Evolutionary conservation across 208 protist species (phyloP), one percentile per base, ranked within the genome.

Genomic region (Trypanosoma mega): DNA sequence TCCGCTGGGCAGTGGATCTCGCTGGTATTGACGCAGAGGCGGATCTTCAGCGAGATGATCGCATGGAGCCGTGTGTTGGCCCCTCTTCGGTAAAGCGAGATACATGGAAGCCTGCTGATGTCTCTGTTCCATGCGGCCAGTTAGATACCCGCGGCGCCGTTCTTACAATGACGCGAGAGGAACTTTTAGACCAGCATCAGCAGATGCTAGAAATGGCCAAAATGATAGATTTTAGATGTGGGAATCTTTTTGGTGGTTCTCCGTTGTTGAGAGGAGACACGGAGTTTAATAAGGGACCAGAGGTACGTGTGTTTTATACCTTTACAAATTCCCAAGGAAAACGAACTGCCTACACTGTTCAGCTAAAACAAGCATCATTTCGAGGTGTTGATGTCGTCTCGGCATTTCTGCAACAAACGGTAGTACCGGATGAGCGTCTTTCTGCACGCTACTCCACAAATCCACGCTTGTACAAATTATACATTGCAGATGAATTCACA

Each of bases 401-500:
- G 9, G 75, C 74, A 7, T 90, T 90, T 63, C 50, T 95, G 45
- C 72, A 86, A 68, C 70, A 91, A 63, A 48, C 62, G 5, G 68
- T 93, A n/a, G 63, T 68, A 2, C 24, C 72, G 0, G 83, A 92
- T 47, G 77, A 85, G 53, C 36, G 61, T 14, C 68, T 87, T 26
- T 72, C 76, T 47, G 67, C 80, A 48, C 65, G 73, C 1, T 95
- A 77, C 63, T 85, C 82, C 27, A 80, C 68, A 49, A 95, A 92
- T 34, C 71, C 79, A 27, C 82, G 85, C 0, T 63, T 84, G 36
- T 95, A 95, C 63, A 90, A 89, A 60, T 57, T 95, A 9, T 95
- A 85, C 68, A 92, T 95, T 36, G 89, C 89, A 2, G 89, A 95
- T 56, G 85, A 92, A 68, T 85, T 85, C 62, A 92, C 82, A 1